Evolutionary conservation across 2,329 filamentous ascomycete species (phyloP).

Genomic region (Ustulina deusta): DNA sequence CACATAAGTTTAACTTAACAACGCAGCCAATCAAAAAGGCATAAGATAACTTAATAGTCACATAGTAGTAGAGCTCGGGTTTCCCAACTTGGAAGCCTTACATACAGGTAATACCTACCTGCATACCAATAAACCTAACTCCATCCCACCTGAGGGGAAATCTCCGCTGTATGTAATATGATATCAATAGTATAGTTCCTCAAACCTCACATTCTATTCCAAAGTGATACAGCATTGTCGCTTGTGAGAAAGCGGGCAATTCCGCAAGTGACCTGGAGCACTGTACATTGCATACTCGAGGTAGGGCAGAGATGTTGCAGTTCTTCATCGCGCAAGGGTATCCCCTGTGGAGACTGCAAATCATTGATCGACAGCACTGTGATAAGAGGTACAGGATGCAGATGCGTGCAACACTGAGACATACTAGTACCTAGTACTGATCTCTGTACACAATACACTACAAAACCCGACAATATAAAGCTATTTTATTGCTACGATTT

Average conservation of each 20-base stretch:
- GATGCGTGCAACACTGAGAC: conserved; percentile 14
- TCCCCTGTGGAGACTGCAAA: conserved; percentile 29
- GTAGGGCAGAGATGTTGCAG: no score
- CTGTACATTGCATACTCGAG: neutral
- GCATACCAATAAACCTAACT: neutral
- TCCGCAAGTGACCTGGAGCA: neutral
- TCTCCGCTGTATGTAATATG: neutral
- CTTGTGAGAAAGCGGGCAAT: neutral
- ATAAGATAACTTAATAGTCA: neutral
- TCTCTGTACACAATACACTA: neutral
- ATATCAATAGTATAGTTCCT: neutral
- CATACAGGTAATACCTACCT: neutral
- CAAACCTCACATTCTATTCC: neutral
- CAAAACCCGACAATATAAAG: neutral
- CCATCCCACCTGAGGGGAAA: neutral
- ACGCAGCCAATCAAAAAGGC: neutral
- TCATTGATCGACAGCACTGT: conserved; percentile 34
- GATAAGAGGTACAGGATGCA: conserved; percentile 24
- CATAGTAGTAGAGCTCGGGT: neutral
- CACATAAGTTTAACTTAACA: neutral
- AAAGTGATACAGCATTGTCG: no score
- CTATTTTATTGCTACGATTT: neutral
- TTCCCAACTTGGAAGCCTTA: no score
- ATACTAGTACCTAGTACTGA: neutral
- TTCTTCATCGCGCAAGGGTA: conserved; percentile 18